phyloP scores from a whole-genome alignment of 208 protist genomes.

The Strigomonas culicis region DNA sequence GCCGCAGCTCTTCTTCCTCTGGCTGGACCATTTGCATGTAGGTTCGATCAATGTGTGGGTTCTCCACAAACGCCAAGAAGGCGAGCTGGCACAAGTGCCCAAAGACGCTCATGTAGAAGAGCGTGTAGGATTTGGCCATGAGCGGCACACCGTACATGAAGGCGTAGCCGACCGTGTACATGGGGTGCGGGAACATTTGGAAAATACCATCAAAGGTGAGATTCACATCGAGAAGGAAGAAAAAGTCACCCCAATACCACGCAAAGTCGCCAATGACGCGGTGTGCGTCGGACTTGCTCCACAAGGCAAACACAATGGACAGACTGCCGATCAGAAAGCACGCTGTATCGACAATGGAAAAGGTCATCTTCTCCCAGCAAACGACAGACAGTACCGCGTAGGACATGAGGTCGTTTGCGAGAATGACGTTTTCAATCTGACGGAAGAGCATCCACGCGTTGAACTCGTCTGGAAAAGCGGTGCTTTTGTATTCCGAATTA shows the following conservation, averaged over 20 bases:
- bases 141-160: constrained; percentile 93
- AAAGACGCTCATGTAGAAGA: constrained; percentile 91
- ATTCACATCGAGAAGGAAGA: constrained; percentile 92
- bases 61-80: constrained; percentile 92
- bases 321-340: constrained; percentile 61
- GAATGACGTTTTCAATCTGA: constrained; percentile 91
- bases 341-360: constrained; percentile 43
- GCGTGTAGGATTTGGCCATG: constrained; percentile 88
- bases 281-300: constrained; percentile 94
- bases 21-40: constrained; percentile 26
- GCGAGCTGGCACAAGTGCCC: constrained; percentile 91
- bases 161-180: constrained; percentile 94
- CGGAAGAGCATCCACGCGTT: constrained; percentile 95
- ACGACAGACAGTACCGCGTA: constrained; percentile 76
- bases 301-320: constrained; percentile 87
- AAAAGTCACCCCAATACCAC: constrained; percentile 97
- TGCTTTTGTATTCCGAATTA: constrained; percentile 38
- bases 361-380: constrained; percentile 45
- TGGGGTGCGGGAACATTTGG: constrained; percentile 93
- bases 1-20: constrained; percentile 34
- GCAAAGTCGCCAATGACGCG: constrained; percentile 94
- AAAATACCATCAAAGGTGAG: constrained; percentile 95
- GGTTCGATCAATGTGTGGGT: constrained; percentile 89
- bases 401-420: constrained; percentile 87
- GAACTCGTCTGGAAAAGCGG: constrained; percentile 78